Percentiles rank a stretch among this genome's conserved stretches.
phyloP scores from a whole-genome alignment of 2,329 filamentous ascomycete species.

The Sporothrix dimorphospora region DNA sequence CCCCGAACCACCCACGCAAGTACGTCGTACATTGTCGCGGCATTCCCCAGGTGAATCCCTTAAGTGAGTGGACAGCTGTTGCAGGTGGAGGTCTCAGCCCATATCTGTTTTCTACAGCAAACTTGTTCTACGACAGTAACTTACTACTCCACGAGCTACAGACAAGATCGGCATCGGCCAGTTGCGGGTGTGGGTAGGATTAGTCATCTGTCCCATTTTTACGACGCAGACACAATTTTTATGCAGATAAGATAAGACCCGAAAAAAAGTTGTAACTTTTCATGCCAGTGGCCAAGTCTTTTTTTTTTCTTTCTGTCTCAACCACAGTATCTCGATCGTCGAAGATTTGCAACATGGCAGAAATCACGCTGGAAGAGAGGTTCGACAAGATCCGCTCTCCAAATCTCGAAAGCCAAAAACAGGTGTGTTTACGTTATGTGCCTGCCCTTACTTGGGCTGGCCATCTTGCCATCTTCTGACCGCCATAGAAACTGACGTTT shows the following conservation, averaged over 20 bases:
- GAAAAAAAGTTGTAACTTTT: constrained; percentile 23
- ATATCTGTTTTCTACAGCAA: no score
- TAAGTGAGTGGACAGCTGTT: no score
- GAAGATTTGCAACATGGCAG: constrained; percentile 48
- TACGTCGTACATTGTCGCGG: no score
- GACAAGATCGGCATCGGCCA: no score
- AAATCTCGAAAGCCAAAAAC: constrained; percentile 92
- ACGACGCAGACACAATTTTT: constrained; percentile 24
- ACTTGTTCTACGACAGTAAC: no score
- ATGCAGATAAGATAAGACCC: constrained; percentile 31
- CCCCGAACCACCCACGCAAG: no score
- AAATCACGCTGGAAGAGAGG: constrained; percentile 74
- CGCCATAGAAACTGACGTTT: constrained; percentile 15
- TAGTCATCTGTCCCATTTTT: neutral
- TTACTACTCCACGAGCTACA: no score
- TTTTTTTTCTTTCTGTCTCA: constrained; percentile 9
- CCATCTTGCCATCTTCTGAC: neutral
- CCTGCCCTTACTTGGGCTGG: neutral
- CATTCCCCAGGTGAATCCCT: no score
- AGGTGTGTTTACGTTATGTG: constrained; percentile 57
- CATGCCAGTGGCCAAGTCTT: neutral
- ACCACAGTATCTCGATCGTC: neutral
- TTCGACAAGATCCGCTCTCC: constrained; percentile 97
- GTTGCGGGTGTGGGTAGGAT: neutral
- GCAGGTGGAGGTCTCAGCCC: no score